Conservation (phyloP, 2,329 filamentous ascomycete genomes). For the Colletotrichum lentis region DNA sequence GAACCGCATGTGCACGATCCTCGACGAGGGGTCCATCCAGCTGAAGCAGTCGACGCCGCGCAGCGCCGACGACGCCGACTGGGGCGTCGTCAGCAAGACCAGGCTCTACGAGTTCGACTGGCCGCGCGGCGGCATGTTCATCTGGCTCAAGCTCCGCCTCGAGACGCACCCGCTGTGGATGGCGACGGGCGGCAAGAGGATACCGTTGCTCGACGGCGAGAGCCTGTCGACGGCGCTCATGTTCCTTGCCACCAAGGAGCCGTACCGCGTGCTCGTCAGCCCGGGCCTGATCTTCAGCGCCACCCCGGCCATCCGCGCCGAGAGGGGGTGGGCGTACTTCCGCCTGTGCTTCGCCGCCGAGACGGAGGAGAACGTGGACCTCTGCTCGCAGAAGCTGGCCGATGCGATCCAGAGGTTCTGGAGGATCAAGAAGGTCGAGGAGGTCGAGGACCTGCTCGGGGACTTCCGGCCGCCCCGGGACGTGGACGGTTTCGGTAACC, state of each 20-base stretch:
- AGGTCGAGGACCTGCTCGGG: conserved; percentile 70
- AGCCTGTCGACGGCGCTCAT: conserved; percentile 72
- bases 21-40: conserved; percentile 73
- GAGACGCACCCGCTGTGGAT: conserved; percentile 74
- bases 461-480: conserved; percentile 43
- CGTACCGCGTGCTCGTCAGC: conserved; percentile 73
- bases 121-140: conserved; percentile 90
- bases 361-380: conserved; percentile 71
- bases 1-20: conserved; percentile 76
- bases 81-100: conserved; percentile 78
- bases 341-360: conserved; percentile 88
- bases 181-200: conserved; percentile 42
- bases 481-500: conserved; percentile 43
- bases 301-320: conserved; percentile 63
- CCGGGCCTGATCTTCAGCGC: conserved; percentile 80
- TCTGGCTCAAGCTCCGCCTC: conserved; percentile 81
- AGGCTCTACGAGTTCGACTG: conserved; percentile 78
- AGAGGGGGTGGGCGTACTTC: conserved; percentile 74
- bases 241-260: conserved; percentile 73
- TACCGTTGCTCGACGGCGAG: conserved; percentile 59
- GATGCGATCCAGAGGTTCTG: conserved; percentile 79
- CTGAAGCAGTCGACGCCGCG: conserved; percentile 68
- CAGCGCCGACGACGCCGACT: conserved; percentile 63
- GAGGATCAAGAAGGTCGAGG: conserved; percentile 71
- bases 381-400: conserved; percentile 69